Percentiles rank a stretch among this genome's conserved stretches.
Evolutionary conservation across 106 monocot species (phyloP).

Genomic region (Platanthera zijinensis): DNA sequence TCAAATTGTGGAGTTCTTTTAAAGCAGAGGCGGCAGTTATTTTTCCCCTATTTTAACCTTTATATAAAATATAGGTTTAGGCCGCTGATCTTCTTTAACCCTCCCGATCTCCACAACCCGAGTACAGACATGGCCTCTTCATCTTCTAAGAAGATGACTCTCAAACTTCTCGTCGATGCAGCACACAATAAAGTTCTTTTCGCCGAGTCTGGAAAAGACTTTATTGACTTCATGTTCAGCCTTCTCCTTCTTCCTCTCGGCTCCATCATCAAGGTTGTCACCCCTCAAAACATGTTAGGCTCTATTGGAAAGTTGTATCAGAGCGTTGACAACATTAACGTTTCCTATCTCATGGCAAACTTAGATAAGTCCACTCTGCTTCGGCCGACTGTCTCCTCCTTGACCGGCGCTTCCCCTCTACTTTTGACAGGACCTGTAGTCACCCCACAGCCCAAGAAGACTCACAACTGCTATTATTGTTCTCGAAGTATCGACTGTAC

Average conservation of each 20-base stretch:
- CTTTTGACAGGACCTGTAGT: not conserved
- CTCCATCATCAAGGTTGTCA: conserved; percentile 20
- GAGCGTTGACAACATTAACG: conserved; percentile 11
- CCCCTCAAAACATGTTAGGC: not conserved
- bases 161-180: conserved; percentile 30
- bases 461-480: not conserved
- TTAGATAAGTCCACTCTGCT: not conserved
- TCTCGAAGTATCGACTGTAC: not conserved
- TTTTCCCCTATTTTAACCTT: too few relatives aligned
- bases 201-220: conserved; percentile 23
- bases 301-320: conserved; percentile 5
- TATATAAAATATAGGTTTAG: too few relatives aligned
- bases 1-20: too few relatives aligned
- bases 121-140: not conserved
- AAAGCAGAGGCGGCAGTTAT: too few relatives aligned
- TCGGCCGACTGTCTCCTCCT: not conserved
- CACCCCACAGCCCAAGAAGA: not conserved
- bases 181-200: conserved; percentile 10
- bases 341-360: not conserved
- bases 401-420: not conserved
- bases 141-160: not conserved
- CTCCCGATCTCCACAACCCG: not conserved
- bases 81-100: not conserved
- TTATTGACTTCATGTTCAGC: conserved; percentile 26
- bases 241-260: conserved; percentile 24